Evolutionary conservation across 345 rosid genomes (phyloP).

Genomic region (Pseudoturritis turrita): DNA sequence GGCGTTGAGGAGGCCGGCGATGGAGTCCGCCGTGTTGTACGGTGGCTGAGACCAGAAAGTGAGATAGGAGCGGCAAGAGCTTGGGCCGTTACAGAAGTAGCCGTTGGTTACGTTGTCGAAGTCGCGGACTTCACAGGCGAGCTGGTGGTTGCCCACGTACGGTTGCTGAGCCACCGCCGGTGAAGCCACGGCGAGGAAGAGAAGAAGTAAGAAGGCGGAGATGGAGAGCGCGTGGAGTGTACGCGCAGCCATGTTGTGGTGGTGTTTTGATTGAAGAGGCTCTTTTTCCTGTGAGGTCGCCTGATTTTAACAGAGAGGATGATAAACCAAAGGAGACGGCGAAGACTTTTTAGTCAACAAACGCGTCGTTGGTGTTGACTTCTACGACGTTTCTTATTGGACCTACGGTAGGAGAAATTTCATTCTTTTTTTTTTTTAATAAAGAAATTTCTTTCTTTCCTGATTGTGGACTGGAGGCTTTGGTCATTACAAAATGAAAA

Average conservation of each 20-base stretch:
- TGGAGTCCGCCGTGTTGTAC: slow-evolving; percentile 39
- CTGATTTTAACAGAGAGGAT: slow-evolving; percentile 11
- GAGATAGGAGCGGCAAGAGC: slow-evolving; percentile 61
- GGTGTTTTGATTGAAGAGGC: not conserved
- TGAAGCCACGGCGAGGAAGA: not conserved
- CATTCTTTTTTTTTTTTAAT: too few species aligned
- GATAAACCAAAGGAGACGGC: slow-evolving; percentile 9
- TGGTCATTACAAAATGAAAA: too few species aligned
- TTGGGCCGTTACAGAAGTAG: slow-evolving; percentile 43
- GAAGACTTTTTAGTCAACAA: slow-evolving; percentile 8
- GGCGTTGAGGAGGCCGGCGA: slow-evolving; percentile 41
- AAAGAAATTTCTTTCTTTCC: too few species aligned
- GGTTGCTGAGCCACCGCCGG: slow-evolving; percentile 48
- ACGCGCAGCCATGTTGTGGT: slow-evolving; percentile 12
- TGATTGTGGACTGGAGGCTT: too few species aligned
- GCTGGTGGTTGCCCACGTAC: slow-evolving; percentile 60
- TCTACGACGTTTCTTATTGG: not conserved
- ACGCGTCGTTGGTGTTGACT: slow-evolving; percentile 27
- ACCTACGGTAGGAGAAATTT: too few species aligned
- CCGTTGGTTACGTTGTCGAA: slow-evolving; percentile 46
- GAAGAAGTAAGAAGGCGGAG: not conserved
- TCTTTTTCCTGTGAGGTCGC: not conserved
- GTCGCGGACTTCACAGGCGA: slow-evolving; percentile 25
- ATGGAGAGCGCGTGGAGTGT: not conserved
- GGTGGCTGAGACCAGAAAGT: slow-evolving; percentile 60